A percentile compares a stretch with the other conserved stretches of the same genome.
Conservation (phyloP, 495 filamentous ascomycete species). For the Xylaria telfairii region DNA sequence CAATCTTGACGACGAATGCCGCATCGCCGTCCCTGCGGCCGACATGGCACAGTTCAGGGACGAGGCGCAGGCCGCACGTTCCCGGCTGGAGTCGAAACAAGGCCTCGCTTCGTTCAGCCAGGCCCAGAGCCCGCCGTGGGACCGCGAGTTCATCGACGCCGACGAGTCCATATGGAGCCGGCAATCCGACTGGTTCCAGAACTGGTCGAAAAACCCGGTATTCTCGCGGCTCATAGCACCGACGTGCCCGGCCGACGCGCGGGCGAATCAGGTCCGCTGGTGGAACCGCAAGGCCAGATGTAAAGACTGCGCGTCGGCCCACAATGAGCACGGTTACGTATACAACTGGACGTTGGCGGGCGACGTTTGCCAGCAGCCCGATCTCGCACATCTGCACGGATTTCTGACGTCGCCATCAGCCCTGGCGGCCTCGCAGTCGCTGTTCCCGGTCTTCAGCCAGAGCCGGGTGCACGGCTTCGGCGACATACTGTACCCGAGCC, state of each 20-base stretch:
- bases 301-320: conserved; percentile 63
- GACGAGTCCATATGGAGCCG: conserved; percentile 36
- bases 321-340: conserved; percentile 71
- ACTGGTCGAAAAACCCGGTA: conserved; percentile 38
- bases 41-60: conserved; percentile 46
- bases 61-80: conserved; percentile 33
- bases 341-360: conserved; percentile 67
- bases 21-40: conserved; percentile 72
- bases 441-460: conserved; percentile 77
- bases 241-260: conserved; percentile 63
- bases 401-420: conserved; percentile 69
- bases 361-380: conserved; percentile 79
- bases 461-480: conserved; percentile 66
- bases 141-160: conserved; percentile 24
- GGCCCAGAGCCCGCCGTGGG: conserved; percentile 32
- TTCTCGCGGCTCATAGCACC: conserved; percentile 58
- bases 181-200: conserved; percentile 33
- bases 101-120: conserved; percentile 40
- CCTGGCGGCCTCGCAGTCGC: conserved; percentile 63
- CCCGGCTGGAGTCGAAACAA: conserved; percentile 41
- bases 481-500: conserved; percentile 76
- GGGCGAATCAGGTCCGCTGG: conserved; percentile 53
- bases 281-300: conserved; percentile 65
- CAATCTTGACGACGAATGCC: conserved; percentile 78
- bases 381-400: conserved; percentile 74